Evolutionary conservation across 2,329 filamentous ascomycete species (phyloP).

Genomic region (Hirsutella minnesotensis): DNA sequence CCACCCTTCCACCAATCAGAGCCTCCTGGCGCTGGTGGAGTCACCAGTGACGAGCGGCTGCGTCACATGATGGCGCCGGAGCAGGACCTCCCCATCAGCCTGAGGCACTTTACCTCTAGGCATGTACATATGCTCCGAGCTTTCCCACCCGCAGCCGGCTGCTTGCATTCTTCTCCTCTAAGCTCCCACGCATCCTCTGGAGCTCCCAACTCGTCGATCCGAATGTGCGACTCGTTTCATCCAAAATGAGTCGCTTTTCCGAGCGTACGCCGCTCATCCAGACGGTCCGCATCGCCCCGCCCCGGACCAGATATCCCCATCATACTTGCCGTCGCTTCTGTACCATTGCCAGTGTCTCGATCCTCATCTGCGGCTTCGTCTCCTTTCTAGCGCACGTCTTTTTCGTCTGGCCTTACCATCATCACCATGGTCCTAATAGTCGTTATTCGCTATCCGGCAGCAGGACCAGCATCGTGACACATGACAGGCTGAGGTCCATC

Average conservation of each 20-base stretch:
- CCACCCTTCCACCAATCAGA: no score
- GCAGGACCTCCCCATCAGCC: no score
- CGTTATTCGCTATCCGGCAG: conserved; percentile 15
- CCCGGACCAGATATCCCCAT: conserved; percentile 44
- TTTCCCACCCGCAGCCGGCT: no score
- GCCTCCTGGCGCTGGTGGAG: no score
- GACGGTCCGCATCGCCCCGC: conserved; percentile 43
- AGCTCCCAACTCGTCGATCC: not conserved
- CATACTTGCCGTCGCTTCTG: conserved; percentile 53
- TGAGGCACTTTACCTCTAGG: no score
- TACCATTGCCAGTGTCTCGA: conserved; percentile 46
- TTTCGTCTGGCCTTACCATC: conserved; percentile 23
- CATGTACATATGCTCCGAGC: no score
- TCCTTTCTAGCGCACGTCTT: conserved; percentile 37
- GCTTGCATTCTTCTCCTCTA: no score
- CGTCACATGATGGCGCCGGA: no score
- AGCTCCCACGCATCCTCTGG: not conserved
- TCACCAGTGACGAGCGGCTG: no score
- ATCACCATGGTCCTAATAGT: conserved; percentile 20
- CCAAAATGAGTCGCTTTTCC: conserved; percentile 2
- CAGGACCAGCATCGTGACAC: conserved; percentile 17
- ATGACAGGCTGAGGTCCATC: conserved; percentile 42
- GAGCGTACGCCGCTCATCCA: conserved; percentile 59
- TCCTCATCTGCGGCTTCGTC: conserved; percentile 37
- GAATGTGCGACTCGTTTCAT: not conserved